phyloP scores from a whole-genome alignment of 1,284 basidiomycete species.

The Phlebopus sp. region DNA sequence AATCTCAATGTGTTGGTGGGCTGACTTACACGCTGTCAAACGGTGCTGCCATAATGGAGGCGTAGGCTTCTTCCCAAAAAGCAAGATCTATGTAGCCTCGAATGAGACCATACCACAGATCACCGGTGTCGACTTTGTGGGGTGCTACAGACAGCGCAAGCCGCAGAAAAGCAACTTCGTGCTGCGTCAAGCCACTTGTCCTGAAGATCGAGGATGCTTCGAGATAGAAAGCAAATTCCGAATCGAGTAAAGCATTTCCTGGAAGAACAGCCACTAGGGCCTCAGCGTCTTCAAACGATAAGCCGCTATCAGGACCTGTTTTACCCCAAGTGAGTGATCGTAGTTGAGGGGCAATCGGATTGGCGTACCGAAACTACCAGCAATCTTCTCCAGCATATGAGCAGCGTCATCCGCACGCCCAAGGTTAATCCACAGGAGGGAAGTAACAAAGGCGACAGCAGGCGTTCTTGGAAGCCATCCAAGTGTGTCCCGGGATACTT shows the following conservation, averaged over 20 bases:
- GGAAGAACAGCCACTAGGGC: conserved; percentile 66
- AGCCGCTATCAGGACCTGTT: conserved; percentile 51
- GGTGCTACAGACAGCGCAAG: conserved; percentile 72
- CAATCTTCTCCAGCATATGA: conserved; percentile 69
- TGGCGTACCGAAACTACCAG: conserved; percentile 67
- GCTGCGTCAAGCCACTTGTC: conserved; percentile 47
- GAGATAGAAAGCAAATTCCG: conserved; percentile 72
- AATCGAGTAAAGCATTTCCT: conserved; percentile 50
- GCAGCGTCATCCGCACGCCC: conserved; percentile 76
- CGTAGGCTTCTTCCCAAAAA: conserved; percentile 84
- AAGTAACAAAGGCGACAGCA: conserved; percentile 72
- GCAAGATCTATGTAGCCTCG: conserved; percentile 71
- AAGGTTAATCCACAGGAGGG: conserved; percentile 65
- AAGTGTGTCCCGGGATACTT: conserved; percentile 62
- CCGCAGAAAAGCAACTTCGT: conserved; percentile 74
- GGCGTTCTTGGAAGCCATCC: conserved; percentile 75
- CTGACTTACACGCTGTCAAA: conserved; percentile 71
- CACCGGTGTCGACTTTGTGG: conserved; percentile 49
- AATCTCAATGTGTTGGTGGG: conserved; percentile 8
- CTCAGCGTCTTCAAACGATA: conserved; percentile 60
- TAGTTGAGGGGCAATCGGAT: not conserved
- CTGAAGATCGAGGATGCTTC: conserved; percentile 77
- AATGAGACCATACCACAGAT: conserved; percentile 79
- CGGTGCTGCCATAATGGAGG: conserved; percentile 69
- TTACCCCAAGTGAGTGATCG: conserved; percentile 11